Evolutionary conservation across 106 monocot species (phyloP), one percentile per base, ranked within the genome.

Genomic region (Dioscorea alata): DNA sequence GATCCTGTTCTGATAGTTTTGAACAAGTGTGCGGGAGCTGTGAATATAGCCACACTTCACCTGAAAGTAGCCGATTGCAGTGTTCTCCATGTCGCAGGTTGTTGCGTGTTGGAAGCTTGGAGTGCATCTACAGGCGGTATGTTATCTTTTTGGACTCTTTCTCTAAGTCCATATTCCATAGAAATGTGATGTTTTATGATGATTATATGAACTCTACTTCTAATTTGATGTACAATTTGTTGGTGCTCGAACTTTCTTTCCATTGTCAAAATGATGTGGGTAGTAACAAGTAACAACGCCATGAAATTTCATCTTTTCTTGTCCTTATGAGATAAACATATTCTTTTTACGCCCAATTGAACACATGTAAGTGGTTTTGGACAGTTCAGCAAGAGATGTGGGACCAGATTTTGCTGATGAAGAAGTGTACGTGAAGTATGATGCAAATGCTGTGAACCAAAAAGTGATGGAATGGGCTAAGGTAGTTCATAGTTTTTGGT

Each of bases 391-490:
- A 71, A 97, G 73, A 89, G 79, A 80, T 68, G 42, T 19, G 42
- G 84, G 75, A 75, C 92, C 92, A 59, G 92, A 97, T 73, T 82
- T 79, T 32, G 94, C 90, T 34, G 92, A 87, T 70, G 88, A 91
- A 67, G 81, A 89, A 23, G n/a, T 71, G n/a, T 65, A 59, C 67
- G 76, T 64, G 13, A 87, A 76, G 76, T 60, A 85, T 70, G 94
- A 94, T 59, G 51, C 50, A 61, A 57, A 22, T 79, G 69, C 75
- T 69, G 76, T 73, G 69, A 86, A 97, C 82, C 85, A 86, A 66
- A 89, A 92, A 89, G 82, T 92, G 65, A 79, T 97, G 80, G 73
- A 75, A 75, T 97, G 97, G 97, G 97, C 97, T 32, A 92, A 92
- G 97, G 97, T 95, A 78, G 48, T 62, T 59, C 42, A 42, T 42